Evolutionary conservation across 2,329 filamentous ascomycete genomes (phyloP), one percentile per base, ranked within the genome.

Genomic region (Pyrenochaeta sp.): DNA sequence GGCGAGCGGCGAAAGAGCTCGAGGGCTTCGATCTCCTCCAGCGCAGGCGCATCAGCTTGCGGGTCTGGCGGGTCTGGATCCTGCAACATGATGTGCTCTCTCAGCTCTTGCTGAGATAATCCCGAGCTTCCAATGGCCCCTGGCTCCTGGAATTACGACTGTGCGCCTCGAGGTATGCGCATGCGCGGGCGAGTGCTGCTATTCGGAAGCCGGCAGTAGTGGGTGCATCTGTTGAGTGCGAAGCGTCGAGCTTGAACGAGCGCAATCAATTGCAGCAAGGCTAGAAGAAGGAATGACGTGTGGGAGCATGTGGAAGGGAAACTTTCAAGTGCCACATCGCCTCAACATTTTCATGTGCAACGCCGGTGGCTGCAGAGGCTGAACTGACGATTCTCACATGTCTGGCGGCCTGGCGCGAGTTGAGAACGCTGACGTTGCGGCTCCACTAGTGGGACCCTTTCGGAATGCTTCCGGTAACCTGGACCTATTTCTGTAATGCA

Each of bases 1-100:
- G 76, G 76, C 8, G 75, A 77, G 50, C 76, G 75, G 40, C 74
- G 73, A 54, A 77, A 75, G 30, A 76, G 64, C 55, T 75, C 69
- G 54, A 77, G 68, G 15, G 68, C 46, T 63, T 75, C 71, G 13
- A 71, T 57, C 39, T 75, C 73, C 27, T 62, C 57, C 13, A 58
- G 13, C 36, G 66, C 48, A 36, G 54, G 66, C 52, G 59, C 59
- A 53, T 72, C 66, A 25, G 65, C 56, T 49, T 64, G 65, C 52
- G 57, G 30, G 34, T 68, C 65, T 50, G 56, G 55, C 22, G 58
- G 60, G 51, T 64, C 59, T 32, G 47, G 32, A 24, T 59, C 52
- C 51, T 58, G 53, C 42, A 44, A 44, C 58, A 63, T 57, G 39
- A 45, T 42, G 52, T 50, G 43, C 27, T 19, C 25, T 48, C 15